Evolutionary conservation across 176 grass and related monocot species (phyloP).

Genomic region (Avena eriantha): DNA sequence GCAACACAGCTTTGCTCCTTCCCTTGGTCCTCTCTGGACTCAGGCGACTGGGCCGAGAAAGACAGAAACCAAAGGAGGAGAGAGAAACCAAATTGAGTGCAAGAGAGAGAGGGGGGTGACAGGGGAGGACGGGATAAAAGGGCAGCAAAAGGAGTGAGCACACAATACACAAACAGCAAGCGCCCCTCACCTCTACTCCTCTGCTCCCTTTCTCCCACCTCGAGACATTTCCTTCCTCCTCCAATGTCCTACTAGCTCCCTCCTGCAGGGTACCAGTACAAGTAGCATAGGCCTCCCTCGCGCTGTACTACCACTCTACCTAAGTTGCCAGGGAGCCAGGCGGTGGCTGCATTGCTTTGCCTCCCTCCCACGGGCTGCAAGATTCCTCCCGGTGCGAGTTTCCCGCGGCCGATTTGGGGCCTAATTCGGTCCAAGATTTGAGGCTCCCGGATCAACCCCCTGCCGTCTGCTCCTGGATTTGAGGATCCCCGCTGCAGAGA

Average conservation of each 20-base stretch:
- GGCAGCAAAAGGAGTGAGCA: slow-evolving; percentile 47
- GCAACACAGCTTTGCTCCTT: slow-evolving; percentile 22
- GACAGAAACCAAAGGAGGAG: neutral
- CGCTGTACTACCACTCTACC: neutral
- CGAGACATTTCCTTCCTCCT: slow-evolving; percentile 10
- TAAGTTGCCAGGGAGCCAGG: slow-evolving; percentile 22
- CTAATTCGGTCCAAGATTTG: slow-evolving; percentile 26
- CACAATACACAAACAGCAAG: slow-evolving; percentile 17
- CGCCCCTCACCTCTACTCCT: slow-evolving; percentile 34
- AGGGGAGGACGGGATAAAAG: slow-evolving; percentile 34
- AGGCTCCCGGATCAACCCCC: neutral
- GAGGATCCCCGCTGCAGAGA: neutral
- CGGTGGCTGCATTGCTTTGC: slow-evolving; percentile 34
- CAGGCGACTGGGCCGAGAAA: slow-evolving; percentile 37
- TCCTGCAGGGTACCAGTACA: neutral
- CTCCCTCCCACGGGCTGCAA: neutral
- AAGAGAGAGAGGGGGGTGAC: neutral
- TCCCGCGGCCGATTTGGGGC: slow-evolving; percentile 14
- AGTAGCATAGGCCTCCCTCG: neutral
- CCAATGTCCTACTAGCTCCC: neutral
- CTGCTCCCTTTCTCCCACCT: slow-evolving; percentile 7
- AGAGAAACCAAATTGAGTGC: slow-evolving; percentile 22
- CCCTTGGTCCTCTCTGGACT: neutral
- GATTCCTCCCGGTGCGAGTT: neutral
- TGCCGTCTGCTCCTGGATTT: too few relatives aligned